These are phyloP conservation scores for Endoconidiophora polonica DNA, from an alignment of 2,329 filamentous ascomycete genomes.

Conservation along the genomic window DNA sequence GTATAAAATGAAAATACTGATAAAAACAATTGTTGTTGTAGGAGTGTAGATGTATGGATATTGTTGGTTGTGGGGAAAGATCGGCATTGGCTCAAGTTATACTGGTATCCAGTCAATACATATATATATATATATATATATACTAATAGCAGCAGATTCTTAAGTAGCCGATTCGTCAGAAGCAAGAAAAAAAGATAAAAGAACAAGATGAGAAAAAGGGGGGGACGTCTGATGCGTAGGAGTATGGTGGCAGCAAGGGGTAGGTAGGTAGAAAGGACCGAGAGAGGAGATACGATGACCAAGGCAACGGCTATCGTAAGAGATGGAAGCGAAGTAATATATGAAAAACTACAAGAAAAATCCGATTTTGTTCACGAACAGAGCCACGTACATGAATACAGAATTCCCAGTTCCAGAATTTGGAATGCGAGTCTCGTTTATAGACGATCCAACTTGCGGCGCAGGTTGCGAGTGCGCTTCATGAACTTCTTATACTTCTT, in stretches of 20 bases:
- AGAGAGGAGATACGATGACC: no score
- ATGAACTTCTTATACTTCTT: conserved; percentile 99
- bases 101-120: background rate
- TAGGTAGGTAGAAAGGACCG: background rate
- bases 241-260: background rate
- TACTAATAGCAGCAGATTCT: background rate
- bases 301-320: no score
- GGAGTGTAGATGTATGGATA: background rate
- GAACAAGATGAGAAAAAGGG: background rate
- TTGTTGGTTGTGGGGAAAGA: background rate
- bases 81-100: background rate
- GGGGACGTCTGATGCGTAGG: background rate
- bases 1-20: conserved; percentile 10
- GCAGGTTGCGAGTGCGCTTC: conserved; percentile 74
- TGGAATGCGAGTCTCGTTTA: conserved; percentile 20
- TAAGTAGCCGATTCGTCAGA: background rate
- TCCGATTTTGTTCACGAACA: background rate
- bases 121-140: background rate
- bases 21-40: conserved; percentile 8
- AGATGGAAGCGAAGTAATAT: no score
- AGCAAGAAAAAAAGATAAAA: conserved; percentile 2
- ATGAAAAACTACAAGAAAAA: background rate
- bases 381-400: background rate
- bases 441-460: conserved; percentile 63
- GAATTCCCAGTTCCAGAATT: background rate